Conservation (phyloP, 169 alveolate species). For the Besnoitia besnoiti region DNA sequence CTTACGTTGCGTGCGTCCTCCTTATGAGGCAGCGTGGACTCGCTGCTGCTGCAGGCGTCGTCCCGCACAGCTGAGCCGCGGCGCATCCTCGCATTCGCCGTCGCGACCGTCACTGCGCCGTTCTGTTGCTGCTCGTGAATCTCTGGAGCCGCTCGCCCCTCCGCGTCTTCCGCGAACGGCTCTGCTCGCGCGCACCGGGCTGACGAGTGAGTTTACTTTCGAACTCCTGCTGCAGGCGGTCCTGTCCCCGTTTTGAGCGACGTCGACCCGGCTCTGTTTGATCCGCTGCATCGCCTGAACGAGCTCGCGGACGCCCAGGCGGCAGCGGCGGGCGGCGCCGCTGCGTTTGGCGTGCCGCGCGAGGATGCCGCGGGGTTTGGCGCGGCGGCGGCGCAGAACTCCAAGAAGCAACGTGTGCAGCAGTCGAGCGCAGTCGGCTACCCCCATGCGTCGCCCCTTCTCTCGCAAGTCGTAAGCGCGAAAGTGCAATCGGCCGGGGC, state of each 20-base stretch:
- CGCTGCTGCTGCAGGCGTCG: too few species aligned
- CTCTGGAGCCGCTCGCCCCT: too few species aligned
- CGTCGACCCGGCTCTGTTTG: constrained; percentile 59
- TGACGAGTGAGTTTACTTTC: too few species aligned
- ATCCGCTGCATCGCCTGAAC: constrained; percentile 63
- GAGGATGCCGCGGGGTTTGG: background rate
- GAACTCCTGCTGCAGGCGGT: constrained; percentile 44
- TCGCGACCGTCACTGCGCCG: too few species aligned
- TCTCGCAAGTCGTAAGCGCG: background rate
- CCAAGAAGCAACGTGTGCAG: background rate
- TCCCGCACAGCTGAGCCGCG: too few species aligned
- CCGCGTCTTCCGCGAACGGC: too few species aligned
- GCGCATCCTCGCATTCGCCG: too few species aligned
- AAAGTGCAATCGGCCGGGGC: too few species aligned
- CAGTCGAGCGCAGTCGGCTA: background rate
- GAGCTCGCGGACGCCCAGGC: constrained; percentile 60
- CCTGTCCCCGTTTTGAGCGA: constrained; percentile 68
- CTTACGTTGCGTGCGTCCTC: too few species aligned
- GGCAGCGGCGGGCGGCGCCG: background rate
- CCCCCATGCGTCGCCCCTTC: background rate
- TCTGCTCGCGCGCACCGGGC: too few species aligned
- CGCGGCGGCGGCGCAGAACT: background rate
- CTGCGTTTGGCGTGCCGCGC: background rate
- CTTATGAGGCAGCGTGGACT: too few species aligned
- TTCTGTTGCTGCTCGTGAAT: too few species aligned